These are phyloP conservation scores for Scheffersomyces spartinae DNA, from an alignment of 805 yeast species.

Conservation along the genomic window DNA sequence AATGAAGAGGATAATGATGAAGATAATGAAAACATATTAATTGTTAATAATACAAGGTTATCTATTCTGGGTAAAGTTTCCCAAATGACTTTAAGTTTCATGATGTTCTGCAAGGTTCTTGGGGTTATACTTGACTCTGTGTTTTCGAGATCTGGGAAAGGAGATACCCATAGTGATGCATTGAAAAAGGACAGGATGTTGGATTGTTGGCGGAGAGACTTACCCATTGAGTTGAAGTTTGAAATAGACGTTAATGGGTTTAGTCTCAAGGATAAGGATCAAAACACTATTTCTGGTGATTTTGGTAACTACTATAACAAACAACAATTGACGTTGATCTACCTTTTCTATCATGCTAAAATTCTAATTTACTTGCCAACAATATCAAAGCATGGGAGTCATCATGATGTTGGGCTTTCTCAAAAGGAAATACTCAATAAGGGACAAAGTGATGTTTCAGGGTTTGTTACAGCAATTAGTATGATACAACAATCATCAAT, in stretches of 20 bases:
- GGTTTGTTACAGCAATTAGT: slow-evolving; percentile 42
- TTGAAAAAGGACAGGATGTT: slow-evolving; percentile 47
- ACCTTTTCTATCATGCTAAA: slow-evolving; percentile 31
- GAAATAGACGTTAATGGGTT: slow-evolving; percentile 52
- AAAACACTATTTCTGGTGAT: slow-evolving; percentile 8
- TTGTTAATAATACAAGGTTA: slow-evolving; percentile 46
- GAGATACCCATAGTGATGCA: slow-evolving; percentile 16
- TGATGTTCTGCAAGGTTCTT: slow-evolving; percentile 61
- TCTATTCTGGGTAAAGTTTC: slow-evolving; percentile 63
- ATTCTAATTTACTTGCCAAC: slow-evolving; percentile 30
- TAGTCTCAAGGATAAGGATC: slow-evolving; percentile 19
- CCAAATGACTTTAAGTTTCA: slow-evolving; percentile 47
- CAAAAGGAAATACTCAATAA: slow-evolving; percentile 21
- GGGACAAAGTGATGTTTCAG: slow-evolving; percentile 23
- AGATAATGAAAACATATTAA: slow-evolving; percentile 44
- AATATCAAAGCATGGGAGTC: slow-evolving; percentile 28
- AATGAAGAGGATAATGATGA: slow-evolving; percentile 20
- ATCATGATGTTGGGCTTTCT: slow-evolving; percentile 30
- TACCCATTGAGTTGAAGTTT: slow-evolving; percentile 51
- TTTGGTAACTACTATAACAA: slow-evolving; percentile 22
- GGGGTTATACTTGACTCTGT: slow-evolving; percentile 65
- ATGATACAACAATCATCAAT: slow-evolving; percentile 59
- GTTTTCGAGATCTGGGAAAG: slow-evolving; percentile 43
- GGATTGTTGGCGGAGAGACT: slow-evolving; percentile 68
- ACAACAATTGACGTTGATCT: slow-evolving; percentile 42